phyloP scores from a whole-genome alignment of 2,329 filamentous ascomycete species.

The Emergomyces orientalis region DNA sequence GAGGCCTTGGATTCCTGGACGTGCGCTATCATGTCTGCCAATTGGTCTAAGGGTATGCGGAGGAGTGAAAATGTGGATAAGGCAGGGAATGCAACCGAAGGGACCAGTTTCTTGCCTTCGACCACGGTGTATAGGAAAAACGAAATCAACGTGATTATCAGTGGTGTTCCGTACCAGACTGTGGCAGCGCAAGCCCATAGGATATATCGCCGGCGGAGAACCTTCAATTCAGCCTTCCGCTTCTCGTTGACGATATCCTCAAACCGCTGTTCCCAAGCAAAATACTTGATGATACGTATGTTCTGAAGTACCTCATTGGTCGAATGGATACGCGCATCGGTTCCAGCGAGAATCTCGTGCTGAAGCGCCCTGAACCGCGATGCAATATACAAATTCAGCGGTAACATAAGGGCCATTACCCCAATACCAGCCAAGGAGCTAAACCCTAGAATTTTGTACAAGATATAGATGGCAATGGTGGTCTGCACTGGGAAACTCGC shows the following conservation, averaged over 20 bases:
- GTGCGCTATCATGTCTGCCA: constrained; percentile 97
- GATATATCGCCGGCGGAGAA: constrained; percentile 73
- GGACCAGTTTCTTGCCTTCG: constrained; percentile 79
- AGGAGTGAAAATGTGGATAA: constrained; percentile 93
- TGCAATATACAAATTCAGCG: constrained; percentile 82
- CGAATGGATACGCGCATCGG: constrained; percentile 88
- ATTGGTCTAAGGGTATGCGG: constrained; percentile 83
- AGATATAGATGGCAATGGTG: constrained; percentile 64
- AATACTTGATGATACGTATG: constrained; percentile 98
- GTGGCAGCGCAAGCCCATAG: constrained; percentile 88
- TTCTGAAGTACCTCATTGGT: constrained; percentile 97
- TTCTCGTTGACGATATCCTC: constrained; percentile 81
- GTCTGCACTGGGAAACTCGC: constrained; percentile 85
- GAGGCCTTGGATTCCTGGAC: constrained; percentile 97
- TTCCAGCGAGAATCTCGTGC: constrained; percentile 83
- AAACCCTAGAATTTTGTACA: constrained; percentile 83
- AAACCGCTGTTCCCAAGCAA: constrained; percentile 95
- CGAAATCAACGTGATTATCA: constrained; percentile 91
- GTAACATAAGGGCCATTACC: constrained; percentile 80
- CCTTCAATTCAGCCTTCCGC: constrained; percentile 64
- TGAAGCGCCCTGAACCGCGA: constrained; percentile 77
- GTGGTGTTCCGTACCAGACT: constrained; percentile 91
- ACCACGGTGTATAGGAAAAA: constrained; percentile 89
- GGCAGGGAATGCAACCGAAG: constrained; percentile 90
- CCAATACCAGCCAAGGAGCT: constrained; percentile 90